Base-by-base conservation (phyloP, 2,329 filamentous ascomycete genomes). In the Alternaria sp. region DNA sequence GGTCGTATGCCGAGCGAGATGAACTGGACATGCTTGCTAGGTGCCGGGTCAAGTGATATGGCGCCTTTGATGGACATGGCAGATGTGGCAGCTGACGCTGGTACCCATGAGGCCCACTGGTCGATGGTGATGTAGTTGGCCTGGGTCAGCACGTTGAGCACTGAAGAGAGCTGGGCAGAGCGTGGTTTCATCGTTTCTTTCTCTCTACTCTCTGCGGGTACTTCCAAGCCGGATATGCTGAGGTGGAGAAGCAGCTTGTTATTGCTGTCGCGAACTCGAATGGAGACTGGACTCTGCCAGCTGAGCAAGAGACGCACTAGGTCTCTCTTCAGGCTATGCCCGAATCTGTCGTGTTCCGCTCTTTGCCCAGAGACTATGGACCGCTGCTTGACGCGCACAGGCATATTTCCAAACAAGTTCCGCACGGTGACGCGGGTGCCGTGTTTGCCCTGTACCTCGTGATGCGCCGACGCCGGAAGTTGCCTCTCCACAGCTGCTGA, bases 341-440 rank as follows among this genome's bases (percentile, higher is more conserved):
- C 94, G 51, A 90, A 84, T 63, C 84, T 89, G 21, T 84, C 82
- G 4, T 84, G 76, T 46, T 88, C 80, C 24, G 80, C 72, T 10
- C 58, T 82, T 65, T 65, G 81, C 82, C 68, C 86, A 80, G 37
- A 82, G 74, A 63, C 78, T 3, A 87, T 66, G 0, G 85, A 85
- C 62, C 93, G 85, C 67, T 93, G 90, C 73, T 95, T 96, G 26
- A 96, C 89, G 13, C 94, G 88, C 11, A 97, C 94, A 0, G 94
- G 93, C 86, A 97, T 91, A 58, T 88, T 90, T 0, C 93, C 93
- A 77, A 97, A 98, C 1, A 97, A 80, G 73, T 97, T 89, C 55
- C 88, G 86, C 5, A 96, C 89, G 0, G 84, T 84, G 2, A 94
- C 87, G 28, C 86, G 85, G 0, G 93, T 97, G 4, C 94, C 94